Percentiles rank a stretch among this genome's conserved stretches.
phyloP scores from a whole-genome alignment of 23 red algal species.

The Gracilaria domingensis region DNA sequence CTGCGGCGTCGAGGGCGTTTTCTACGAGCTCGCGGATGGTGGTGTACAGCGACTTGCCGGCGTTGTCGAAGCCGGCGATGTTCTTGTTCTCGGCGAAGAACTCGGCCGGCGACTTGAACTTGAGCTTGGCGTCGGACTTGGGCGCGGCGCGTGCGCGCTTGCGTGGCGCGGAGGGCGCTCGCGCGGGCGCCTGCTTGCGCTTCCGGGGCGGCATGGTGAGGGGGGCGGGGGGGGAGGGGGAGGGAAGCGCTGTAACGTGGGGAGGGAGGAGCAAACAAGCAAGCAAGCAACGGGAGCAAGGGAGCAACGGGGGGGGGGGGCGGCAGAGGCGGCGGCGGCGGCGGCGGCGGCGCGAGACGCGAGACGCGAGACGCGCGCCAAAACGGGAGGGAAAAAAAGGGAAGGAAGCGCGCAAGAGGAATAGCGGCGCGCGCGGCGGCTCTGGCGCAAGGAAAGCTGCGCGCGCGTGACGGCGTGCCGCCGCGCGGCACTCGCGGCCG shows the following conservation, averaged over 20 bases:
- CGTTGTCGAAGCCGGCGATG: conserved; percentile 97
- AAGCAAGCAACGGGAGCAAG: too few relatives aligned
- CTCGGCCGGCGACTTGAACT: conserved; percentile 91
- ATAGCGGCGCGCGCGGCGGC: neutral
- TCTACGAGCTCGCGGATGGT: conserved; percentile 93
- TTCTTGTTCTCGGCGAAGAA: conserved; percentile 99
- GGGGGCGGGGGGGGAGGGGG: too few relatives aligned
- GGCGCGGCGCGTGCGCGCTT: conserved; percentile 5
- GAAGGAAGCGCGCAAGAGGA: neutral
- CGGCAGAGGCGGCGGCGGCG: too few relatives aligned
- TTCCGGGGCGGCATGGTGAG: too few relatives aligned
- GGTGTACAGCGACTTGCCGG: conserved; percentile 91
- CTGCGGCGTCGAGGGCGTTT: conserved; percentile 92
- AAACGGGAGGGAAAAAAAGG: neutral
- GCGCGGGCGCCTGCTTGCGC: neutral
- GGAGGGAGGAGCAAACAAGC: too few relatives aligned
- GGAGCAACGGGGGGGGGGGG: too few relatives aligned
- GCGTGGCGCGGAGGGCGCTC: neutral
- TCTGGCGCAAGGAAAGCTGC: too few relatives aligned
- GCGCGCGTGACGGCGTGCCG: neutral
- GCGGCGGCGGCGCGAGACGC: too few relatives aligned
- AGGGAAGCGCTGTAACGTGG: too few relatives aligned
- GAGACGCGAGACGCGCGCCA: too few relatives aligned
- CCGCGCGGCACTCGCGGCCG: too few relatives aligned
- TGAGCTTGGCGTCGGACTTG: conserved; percentile 48